Base-by-base conservation (phyloP, 2,329 filamentous ascomycete genomes). In the Dryadomyces quercus-mongolicae region DNA sequence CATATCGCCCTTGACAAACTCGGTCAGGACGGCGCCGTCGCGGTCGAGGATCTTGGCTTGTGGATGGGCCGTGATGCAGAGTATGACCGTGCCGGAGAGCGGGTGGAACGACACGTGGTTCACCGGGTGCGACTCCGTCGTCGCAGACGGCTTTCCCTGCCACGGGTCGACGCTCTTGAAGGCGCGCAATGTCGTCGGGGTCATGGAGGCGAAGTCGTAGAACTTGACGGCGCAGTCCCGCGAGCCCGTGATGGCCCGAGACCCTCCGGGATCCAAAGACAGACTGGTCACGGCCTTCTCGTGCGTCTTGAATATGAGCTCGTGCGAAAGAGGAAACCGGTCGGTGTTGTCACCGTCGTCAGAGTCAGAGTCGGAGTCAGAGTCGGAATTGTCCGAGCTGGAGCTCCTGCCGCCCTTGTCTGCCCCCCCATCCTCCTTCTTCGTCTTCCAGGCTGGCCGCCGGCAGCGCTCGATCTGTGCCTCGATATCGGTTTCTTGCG, bases 1-100 rank as follows among this genome's bases (percentile, higher is more conserved):
- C 91, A 97, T 97, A 66, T 98, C 93, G 48, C 93, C 93, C 70
- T 98, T 98, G 61, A 90, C 85, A 60, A 95, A 97, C 64, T 96
- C 90, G 1, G 85, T 85, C 50, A 94, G 63, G 8, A 86, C 77
- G 47, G 94, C 88, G 43, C 93, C 93, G 71, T 98, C 92, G 63
- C 93, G 83, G 62, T 82, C 88, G 67, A 97, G 77, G 22, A 98
- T 83, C 67, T 90, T 91, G 13, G 92, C 88, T 67, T 97, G 92
- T 1, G 92, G 85, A 44, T 92, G 88, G 7, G 92, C 90, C 8
- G 90, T 86, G 47, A 97, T 76, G 61, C 93, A 94, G 38, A 98
- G 80, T 57, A 98, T 83, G 57, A 86, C 82, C 58, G 83, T 79
- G 10, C 89, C 88, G 2, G 88, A 84, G 22, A 88, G 75, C 9